A percentile compares a stretch with the other conserved stretches of the same genome.
Conservation (phyloP, 2,329 filamentous ascomycete species). For the Microcera coccophila region DNA sequence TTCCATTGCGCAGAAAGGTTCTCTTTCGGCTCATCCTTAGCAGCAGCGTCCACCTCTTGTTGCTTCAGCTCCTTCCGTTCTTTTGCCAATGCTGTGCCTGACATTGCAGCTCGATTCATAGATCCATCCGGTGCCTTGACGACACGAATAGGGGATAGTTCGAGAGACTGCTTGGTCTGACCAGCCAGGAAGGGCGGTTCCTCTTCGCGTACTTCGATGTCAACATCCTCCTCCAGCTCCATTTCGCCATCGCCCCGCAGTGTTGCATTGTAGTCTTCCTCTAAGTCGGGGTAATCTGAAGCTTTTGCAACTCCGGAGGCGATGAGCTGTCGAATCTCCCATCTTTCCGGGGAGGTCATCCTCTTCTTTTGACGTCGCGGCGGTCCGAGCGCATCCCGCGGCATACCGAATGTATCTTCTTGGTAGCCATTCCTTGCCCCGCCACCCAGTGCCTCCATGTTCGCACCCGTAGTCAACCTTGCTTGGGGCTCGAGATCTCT, state of each 20-base stretch:
- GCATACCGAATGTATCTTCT: conserved; percentile 35
- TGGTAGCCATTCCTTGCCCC: conserved; percentile 55
- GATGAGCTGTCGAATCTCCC: conserved; percentile 96
- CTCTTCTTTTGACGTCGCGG: conserved; percentile 72
- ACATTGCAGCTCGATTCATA: conserved; percentile 93
- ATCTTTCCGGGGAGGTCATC: conserved; percentile 93
- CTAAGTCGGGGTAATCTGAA: conserved; percentile 88
- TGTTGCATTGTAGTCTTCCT: conserved; percentile 88
- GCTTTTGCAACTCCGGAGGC: conserved; percentile 91
- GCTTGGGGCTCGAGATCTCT: conserved; percentile 75
- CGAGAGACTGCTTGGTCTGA: conserved; percentile 93
- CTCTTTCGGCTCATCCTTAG: conserved; percentile 71
- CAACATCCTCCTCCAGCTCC: conserved; percentile 92
- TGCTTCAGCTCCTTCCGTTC: conserved; percentile 86
- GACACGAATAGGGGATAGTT: conserved; percentile 90
- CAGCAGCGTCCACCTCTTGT: conserved; percentile 75
- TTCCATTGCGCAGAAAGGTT: conserved; percentile 92
- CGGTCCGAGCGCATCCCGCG: conserved; percentile 37
- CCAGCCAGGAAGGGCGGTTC: conserved; percentile 94
- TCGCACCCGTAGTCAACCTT: conserved; percentile 82
- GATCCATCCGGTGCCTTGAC: conserved; percentile 98
- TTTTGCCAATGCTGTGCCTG: conserved; percentile 81
- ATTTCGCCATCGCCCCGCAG: conserved; percentile 81
- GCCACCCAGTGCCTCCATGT: conserved; percentile 76
- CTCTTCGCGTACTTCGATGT: conserved; percentile 94